These are phyloP conservation scores for Aspergillus sp. DNA, from an alignment of 2,329 filamentous ascomycete genomes.

Conservation along the genomic window DNA sequence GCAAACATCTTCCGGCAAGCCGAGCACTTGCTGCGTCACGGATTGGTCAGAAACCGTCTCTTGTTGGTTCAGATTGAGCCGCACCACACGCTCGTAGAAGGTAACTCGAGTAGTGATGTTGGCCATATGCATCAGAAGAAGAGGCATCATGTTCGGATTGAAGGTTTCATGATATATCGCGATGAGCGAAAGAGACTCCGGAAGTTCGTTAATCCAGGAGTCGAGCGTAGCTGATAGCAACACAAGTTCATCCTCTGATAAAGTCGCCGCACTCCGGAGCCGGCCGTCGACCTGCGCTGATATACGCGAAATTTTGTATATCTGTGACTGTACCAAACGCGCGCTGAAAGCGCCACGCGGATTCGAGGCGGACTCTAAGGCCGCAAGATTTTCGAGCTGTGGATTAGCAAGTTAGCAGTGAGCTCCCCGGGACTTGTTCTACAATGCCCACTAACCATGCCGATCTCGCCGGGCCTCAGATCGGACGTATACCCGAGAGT, in stretches of 20 bases:
- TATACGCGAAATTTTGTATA: neutral
- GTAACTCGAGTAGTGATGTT: neutral
- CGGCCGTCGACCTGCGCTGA: neutral
- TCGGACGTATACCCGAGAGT: neutral
- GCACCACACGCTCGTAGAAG: neutral
- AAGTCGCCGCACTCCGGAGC: neutral
- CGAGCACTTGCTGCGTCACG: neutral
- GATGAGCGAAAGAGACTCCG: neutral
- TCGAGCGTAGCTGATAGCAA: neutral
- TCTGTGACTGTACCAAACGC: neutral
- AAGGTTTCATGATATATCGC: neutral
- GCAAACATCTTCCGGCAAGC: neutral
- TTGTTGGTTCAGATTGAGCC: neutral
- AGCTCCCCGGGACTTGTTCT: neutral
- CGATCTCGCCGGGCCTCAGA: neutral
- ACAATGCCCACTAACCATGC: neutral
- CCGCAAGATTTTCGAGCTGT: neutral
- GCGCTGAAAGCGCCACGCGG: neutral
- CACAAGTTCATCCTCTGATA: neutral
- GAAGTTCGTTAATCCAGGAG: neutral
- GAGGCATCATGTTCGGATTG: neutral
- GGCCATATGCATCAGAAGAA: neutral
- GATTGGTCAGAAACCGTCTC: neutral
- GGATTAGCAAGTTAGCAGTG: neutral
- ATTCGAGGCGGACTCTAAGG: neutral